phyloP scores from a whole-genome alignment of 176 grass and related monocot species.

The Triticum timopheevii region DNA sequence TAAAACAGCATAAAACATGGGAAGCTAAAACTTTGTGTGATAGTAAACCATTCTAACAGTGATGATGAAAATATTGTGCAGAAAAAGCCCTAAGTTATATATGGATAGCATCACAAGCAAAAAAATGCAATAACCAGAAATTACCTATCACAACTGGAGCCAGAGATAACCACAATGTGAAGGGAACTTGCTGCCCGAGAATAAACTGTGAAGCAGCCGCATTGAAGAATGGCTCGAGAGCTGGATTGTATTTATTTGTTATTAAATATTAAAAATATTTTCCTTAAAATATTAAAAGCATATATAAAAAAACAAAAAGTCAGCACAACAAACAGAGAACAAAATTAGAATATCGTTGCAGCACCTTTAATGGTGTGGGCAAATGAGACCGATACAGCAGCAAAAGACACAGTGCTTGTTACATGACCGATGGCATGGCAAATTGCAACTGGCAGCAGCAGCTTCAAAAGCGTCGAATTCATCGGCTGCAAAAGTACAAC shows the following conservation, averaged over 20 bases:
- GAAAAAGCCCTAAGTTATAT: conserved; percentile 9
- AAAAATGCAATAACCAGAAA: conserved; percentile 19
- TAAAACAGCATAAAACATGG: background rate
- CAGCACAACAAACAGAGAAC: conserved; percentile 12
- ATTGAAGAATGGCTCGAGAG: conserved; percentile 95
- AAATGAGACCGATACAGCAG: conserved; percentile 92
- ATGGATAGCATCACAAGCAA: conserved; percentile 17
- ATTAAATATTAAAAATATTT: background rate
- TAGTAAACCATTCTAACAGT: background rate
- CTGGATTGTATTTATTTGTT: conserved; percentile 44
- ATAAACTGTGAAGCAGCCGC: conserved; percentile 90
- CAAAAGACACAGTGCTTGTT: conserved; percentile 94
- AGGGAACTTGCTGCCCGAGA: conserved; percentile 79
- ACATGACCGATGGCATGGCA: conserved; percentile 95
- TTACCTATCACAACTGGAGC: conserved; percentile 91
- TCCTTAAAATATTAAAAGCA: background rate
- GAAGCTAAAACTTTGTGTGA: conserved; percentile 8
- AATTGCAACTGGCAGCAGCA: conserved; percentile 76
- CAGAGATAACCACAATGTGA: conserved; percentile 80
- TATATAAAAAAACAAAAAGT: background rate
- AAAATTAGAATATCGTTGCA: conserved; percentile 27
- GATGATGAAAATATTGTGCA: background rate
- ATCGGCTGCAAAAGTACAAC: conserved; percentile 67
- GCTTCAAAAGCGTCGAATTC: conserved; percentile 73
- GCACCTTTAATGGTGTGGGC: conserved; percentile 90